Evolutionary conservation across 768 basidiomycete species (phyloP).

Genomic region (Gloeostereum incarnatum): DNA sequence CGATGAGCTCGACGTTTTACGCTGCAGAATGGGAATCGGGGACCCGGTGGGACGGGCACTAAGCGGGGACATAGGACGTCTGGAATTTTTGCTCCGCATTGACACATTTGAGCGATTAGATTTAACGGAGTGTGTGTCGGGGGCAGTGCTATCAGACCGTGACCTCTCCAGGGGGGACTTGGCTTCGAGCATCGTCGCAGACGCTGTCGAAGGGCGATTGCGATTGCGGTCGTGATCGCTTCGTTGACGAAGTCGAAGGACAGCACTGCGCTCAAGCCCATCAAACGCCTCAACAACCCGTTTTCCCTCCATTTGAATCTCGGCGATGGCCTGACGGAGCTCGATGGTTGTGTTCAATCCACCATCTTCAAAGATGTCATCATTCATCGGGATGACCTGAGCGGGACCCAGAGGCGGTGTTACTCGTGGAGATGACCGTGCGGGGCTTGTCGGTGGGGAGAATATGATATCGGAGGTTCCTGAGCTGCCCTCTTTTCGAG

Average conservation of each 20-base stretch:
- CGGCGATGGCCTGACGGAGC: slow-evolving; percentile 50
- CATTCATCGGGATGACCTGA: slow-evolving; percentile 12
- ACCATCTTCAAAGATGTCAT: slow-evolving; percentile 42
- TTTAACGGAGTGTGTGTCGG: background rate
- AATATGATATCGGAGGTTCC: no score
- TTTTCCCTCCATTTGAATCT: slow-evolving; percentile 55
- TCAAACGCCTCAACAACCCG: slow-evolving; percentile 61
- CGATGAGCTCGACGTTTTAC: slow-evolving; percentile 45
- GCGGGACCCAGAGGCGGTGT: slow-evolving; percentile 7
- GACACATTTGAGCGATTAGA: background rate
- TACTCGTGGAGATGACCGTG: background rate
- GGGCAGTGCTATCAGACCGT: background rate
- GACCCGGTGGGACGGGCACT: slow-evolving; percentile 18
- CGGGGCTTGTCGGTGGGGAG: slow-evolving; percentile 3
- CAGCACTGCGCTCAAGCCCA: slow-evolving; percentile 49
- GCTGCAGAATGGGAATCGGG: slow-evolving; percentile 19
- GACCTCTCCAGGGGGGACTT: background rate
- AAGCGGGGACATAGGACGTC: slow-evolving; percentile 14
- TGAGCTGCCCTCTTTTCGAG: no score
- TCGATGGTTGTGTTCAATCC: slow-evolving; percentile 42
- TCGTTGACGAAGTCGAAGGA: no score
- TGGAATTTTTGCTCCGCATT: slow-evolving; percentile 4
- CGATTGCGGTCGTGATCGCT: no score
- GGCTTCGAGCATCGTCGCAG: no score
- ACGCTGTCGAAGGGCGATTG: no score